Conservation (phyloP, 2,329 filamentous ascomycete species). For the Albifimbria verrucaria region DNA sequence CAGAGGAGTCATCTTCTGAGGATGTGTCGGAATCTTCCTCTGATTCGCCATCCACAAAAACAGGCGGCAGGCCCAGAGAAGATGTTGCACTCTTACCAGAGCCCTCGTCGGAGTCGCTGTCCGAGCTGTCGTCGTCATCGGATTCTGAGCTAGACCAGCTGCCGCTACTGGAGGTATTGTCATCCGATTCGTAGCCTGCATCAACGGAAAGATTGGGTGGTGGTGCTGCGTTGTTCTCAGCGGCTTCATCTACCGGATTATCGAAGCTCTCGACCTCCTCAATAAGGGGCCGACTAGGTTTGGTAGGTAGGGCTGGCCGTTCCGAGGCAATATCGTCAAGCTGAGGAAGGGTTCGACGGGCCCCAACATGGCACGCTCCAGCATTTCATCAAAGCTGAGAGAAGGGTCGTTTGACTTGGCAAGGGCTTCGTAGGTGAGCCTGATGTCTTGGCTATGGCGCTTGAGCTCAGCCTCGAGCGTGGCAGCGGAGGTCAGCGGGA, state of each 20-base stretch:
- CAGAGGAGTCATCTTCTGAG: slow-evolving; percentile 9
- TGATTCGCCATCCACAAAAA: neutral
- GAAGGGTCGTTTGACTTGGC: slow-evolving; percentile 26
- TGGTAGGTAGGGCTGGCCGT: neutral
- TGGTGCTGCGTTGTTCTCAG: neutral
- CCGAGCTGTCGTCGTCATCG: neutral
- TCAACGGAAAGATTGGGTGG: neutral
- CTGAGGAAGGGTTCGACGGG: neutral
- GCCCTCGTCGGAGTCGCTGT: slow-evolving; percentile 9
- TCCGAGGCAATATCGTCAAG: slow-evolving; percentile 12
- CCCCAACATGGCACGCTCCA: slow-evolving; percentile 23
- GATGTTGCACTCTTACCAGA: slow-evolving; percentile 1
- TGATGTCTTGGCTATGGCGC: slow-evolving; percentile 29
- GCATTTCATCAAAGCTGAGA: slow-evolving; percentile 28
- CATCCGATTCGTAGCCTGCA: neutral
- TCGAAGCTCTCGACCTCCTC: slow-evolving; percentile 11
- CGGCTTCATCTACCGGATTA: slow-evolving; percentile 1
- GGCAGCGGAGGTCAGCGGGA: slow-evolving; percentile 34
- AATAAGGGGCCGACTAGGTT: neutral
- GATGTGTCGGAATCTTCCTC: neutral
- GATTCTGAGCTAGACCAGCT: slow-evolving; percentile 5
- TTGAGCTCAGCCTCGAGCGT: slow-evolving; percentile 33
- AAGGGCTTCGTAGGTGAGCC: slow-evolving; percentile 34
- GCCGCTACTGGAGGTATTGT: slow-evolving; percentile 12
- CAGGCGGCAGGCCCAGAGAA: neutral